phyloP scores from a whole-genome alignment of 2,329 filamentous ascomycete species.

The Berkeleyomyces rouxiae region DNA sequence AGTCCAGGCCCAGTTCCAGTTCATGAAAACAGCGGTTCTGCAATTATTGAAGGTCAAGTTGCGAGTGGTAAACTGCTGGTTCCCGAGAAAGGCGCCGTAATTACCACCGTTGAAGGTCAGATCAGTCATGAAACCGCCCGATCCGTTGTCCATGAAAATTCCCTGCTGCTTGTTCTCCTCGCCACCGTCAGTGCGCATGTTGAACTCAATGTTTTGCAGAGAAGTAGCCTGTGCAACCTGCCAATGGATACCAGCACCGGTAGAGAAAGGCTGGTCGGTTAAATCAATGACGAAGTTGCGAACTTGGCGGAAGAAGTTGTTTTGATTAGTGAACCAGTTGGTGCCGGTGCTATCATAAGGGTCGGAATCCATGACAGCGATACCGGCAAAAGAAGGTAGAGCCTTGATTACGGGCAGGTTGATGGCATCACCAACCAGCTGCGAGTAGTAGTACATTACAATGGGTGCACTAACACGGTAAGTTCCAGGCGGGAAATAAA shows the following conservation, averaged over 20 bases:
- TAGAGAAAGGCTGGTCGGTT: constrained; percentile 41
- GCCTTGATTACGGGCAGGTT: constrained; percentile 62
- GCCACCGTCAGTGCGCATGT: constrained; percentile 54
- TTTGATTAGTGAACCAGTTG: constrained; percentile 69
- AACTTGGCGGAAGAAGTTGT: constrained; percentile 71
- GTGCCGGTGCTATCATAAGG: constrained; percentile 54
- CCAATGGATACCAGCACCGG: constrained; percentile 64
- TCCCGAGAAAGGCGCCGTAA: constrained; percentile 64
- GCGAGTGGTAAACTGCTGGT: constrained; percentile 74
- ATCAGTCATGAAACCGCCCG: constrained; percentile 70
- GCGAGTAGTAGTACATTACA: constrained; percentile 80
- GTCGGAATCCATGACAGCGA: constrained; percentile 78
- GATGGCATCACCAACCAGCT: constrained; percentile 69
- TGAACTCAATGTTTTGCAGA: constrained; percentile 65
- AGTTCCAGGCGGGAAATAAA: constrained; percentile 83
- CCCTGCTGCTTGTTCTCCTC: constrained; percentile 53
- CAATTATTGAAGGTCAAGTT: constrained; percentile 71
- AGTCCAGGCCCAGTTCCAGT: constrained; percentile 83
- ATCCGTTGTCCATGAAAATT: constrained; percentile 74
- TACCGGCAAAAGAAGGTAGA: constrained; percentile 56
- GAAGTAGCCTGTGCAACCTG: constrained; percentile 72
- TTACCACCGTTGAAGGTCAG: constrained; percentile 69
- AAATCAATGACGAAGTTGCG: constrained; percentile 71
- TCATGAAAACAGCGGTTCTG: constrained; percentile 71
- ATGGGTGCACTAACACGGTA: constrained; percentile 70